phyloP scores from a whole-genome alignment of 805 yeast species.

The Saturnispora ahearnii region DNA sequence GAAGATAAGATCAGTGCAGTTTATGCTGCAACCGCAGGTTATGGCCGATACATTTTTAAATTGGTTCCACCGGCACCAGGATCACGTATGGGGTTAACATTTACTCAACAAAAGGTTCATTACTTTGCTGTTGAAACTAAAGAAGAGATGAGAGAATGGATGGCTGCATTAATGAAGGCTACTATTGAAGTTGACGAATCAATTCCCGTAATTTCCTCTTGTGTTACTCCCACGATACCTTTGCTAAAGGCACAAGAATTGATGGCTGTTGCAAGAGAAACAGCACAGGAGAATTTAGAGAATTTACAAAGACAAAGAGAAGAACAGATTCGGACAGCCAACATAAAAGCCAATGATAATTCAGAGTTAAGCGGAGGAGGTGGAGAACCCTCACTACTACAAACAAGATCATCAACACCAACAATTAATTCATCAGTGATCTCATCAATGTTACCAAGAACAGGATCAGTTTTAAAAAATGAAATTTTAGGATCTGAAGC shows the following conservation, averaged over 20 bases:
- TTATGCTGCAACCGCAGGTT: slow-evolving; percentile 88
- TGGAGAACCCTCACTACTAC: neutral
- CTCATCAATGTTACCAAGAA: neutral
- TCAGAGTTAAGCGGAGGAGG: neutral
- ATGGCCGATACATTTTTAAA: slow-evolving; percentile 89
- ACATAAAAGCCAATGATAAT: neutral
- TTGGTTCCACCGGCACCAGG: slow-evolving; percentile 97
- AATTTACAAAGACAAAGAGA: slow-evolving; percentile 34
- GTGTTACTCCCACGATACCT: slow-evolving; percentile 92
- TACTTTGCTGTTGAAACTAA: slow-evolving; percentile 89
- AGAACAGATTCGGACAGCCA: slow-evolving; percentile 15
- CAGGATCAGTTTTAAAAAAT: neutral
- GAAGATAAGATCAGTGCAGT: slow-evolving; percentile 76
- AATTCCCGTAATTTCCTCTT: slow-evolving; percentile 85
- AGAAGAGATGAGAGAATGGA: slow-evolving; percentile 93
- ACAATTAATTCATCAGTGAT: neutral
- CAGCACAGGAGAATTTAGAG: slow-evolving; percentile 46
- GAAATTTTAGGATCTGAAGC: neutral
- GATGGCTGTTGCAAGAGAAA: slow-evolving; percentile 74
- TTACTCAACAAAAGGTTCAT: slow-evolving; percentile 93
- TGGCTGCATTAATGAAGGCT: slow-evolving; percentile 89
- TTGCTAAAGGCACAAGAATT: slow-evolving; percentile 79
- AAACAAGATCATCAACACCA: neutral
- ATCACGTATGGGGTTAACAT: slow-evolving; percentile 85
- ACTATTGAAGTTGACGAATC: slow-evolving; percentile 93